Conservation (phyloP, 139 green algal genomes). For the Closterium sp. region DNA sequence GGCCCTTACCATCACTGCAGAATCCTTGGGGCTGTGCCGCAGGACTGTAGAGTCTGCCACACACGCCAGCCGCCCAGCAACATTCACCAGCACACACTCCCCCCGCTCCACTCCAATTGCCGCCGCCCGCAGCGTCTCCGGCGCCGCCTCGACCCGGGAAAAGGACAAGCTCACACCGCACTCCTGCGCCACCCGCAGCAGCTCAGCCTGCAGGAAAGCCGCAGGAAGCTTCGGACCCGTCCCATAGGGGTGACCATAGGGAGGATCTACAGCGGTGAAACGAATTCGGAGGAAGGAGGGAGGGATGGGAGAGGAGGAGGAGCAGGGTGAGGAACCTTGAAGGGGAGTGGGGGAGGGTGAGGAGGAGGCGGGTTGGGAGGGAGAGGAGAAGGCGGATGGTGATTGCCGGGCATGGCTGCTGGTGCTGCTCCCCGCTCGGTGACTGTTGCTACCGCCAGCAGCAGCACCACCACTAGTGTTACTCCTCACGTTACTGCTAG, state of each 20-base stretch:
- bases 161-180: background rate
- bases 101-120: background rate
- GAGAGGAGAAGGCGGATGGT: no score
- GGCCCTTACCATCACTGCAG: background rate
- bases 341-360: no score
- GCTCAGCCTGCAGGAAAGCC: background rate
- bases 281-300: background rate
- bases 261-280: background rate
- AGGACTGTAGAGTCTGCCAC: background rate
- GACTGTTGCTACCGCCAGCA: background rate
- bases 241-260: background rate
- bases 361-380: no score
- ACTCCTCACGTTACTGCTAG: no score
- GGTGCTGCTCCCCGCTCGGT: no score
- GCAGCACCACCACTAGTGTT: no score
- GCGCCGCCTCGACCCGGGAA: background rate
- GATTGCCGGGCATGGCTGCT: background rate
- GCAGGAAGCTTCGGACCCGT: background rate
- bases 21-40: background rate
- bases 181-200: background rate
- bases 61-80: background rate
- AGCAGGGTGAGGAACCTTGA: background rate
- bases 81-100: background rate
- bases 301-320: background rate
- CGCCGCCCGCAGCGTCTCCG: background rate